A percentile compares a stretch with the other conserved stretches of the same genome.
These are phyloP conservation scores for Lyophyllum decastes DNA, from an alignment of 768 basidiomycete genomes.

Conservation along the genomic window DNA sequence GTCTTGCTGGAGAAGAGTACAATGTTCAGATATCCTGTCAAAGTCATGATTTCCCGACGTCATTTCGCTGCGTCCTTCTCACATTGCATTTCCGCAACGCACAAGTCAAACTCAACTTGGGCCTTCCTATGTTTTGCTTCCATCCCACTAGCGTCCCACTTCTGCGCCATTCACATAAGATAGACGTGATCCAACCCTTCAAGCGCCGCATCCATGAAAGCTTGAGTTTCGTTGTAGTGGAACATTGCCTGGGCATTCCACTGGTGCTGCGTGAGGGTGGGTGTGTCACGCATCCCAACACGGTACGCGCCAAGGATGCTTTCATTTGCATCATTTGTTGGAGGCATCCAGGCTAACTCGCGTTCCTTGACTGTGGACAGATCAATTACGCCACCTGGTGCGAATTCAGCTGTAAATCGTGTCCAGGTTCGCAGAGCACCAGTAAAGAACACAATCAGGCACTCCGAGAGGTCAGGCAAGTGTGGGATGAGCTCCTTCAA, in stretches of 20 bases:
- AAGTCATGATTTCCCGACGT: neutral
- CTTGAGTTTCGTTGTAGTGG: slow-evolving; percentile 22
- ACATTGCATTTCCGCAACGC: neutral
- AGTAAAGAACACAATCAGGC: slow-evolving; percentile 23
- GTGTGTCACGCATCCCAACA: slow-evolving; percentile 15
- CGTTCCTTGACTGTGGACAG: slow-evolving; percentile 18
- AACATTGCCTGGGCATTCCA: slow-evolving; percentile 27
- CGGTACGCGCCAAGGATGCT: slow-evolving; percentile 25
- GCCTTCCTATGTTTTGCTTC: neutral
- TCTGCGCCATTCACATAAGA: neutral
- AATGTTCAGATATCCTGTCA: neutral
- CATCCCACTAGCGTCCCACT: neutral
- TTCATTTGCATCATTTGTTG: slow-evolving; percentile 36
- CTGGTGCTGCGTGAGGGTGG: slow-evolving; percentile 16
- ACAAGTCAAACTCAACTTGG: neutral
- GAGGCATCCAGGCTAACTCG: slow-evolving; percentile 27
- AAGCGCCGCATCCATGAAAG: slow-evolving; percentile 23
- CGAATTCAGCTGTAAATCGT: slow-evolving; percentile 29
- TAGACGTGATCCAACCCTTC: neutral
- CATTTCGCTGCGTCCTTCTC: neutral
- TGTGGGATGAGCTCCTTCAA: slow-evolving; percentile 10
- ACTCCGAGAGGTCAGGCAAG: slow-evolving; percentile 18
- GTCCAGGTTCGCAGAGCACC: slow-evolving; percentile 28
- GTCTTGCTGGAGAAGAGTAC: neutral
- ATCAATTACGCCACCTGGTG: slow-evolving; percentile 25